phyloP scores from a whole-genome alignment of 23 red algal genomes.

The Gracilaria caudata region DNA sequence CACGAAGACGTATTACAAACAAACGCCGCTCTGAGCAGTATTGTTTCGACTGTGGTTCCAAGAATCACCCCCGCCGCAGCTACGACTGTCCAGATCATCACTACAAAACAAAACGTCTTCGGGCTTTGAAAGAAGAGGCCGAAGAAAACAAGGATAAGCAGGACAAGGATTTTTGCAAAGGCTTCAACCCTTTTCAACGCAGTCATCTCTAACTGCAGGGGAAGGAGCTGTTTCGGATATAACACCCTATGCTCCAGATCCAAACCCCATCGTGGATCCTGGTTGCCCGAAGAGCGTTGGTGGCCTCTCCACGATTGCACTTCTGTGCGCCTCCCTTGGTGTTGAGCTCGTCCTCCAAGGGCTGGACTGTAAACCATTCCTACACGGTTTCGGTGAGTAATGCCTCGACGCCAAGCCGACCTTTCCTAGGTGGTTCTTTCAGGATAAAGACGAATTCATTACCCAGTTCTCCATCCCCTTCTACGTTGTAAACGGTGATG shows the following conservation, averaged over 20 bases:
- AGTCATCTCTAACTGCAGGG: not conserved
- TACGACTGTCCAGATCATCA: not conserved
- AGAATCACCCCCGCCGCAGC: not conserved
- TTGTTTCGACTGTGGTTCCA: constrained; percentile 30
- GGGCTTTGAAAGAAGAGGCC: not conserved
- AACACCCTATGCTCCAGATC: not conserved
- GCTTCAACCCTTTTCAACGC: constrained; percentile 5
- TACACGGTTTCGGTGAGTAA: not conserved
- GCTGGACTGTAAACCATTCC: not conserved
- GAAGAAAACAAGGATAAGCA: not conserved
- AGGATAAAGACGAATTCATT: not conserved
- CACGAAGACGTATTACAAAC: not conserved
- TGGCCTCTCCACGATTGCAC: not conserved
- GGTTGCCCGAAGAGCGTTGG: not conserved
- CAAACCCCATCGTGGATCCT: not conserved
- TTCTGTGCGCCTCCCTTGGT: not conserved
- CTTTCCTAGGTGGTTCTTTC: not conserved
- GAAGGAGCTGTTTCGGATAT: not conserved
- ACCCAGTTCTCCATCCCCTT: not conserved
- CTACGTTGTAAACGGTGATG: not conserved
- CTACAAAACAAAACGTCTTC: not conserved
- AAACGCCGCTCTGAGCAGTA: not conserved
- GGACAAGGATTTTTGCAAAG: not conserved
- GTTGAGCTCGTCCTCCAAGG: not conserved
- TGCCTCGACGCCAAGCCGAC: not conserved